Percentiles rank a stretch among this genome's conserved stretches.
These are phyloP conservation scores for Solanum hybrid DNA, from an alignment of 305 asterid species.

Conservation along the genomic window DNA sequence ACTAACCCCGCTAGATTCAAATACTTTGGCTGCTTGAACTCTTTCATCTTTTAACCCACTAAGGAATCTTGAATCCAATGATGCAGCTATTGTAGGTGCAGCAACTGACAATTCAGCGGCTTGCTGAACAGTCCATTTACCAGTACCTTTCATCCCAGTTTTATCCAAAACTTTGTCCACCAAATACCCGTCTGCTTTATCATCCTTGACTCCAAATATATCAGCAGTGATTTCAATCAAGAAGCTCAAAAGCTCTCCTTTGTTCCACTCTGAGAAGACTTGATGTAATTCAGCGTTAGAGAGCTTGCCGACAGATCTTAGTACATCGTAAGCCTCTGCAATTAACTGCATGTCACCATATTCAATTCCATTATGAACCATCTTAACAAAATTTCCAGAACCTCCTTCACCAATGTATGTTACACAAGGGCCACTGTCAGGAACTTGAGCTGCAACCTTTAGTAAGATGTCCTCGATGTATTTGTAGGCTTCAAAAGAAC, in stretches of 20 bases:
- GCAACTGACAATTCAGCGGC: conserved; percentile 93
- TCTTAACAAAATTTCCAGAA: conserved; percentile 85
- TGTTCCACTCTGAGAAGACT: conserved; percentile 94
- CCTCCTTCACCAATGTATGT: conserved; percentile 87
- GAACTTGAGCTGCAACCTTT: conserved; percentile 93
- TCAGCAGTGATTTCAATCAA: conserved; percentile 94
- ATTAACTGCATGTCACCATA: conserved; percentile 98
- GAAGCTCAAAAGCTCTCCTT: conserved; percentile 88
- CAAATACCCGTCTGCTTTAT: conserved; percentile 64
- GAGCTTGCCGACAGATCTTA: conserved; percentile 80
- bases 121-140: conserved; percentile 97
- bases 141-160: conserved; percentile 98
- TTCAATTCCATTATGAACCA: conserved; percentile 92
- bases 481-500: conserved; percentile 67
- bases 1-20: conserved; percentile 59
- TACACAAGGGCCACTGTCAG: conserved; percentile 94
- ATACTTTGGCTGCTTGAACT: conserved; percentile 69
- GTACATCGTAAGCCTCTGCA: conserved; percentile 85
- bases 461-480: conserved; percentile 73
- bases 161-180: conserved; percentile 93
- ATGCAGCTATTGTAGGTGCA: conserved; percentile 94
- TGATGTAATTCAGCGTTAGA: conserved; percentile 63
- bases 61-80: conserved; percentile 85
- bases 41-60: conserved; percentile 93
- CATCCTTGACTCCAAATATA: conserved; percentile 83